Percentiles rank a stretch among this genome's conserved stretches.
Conservation (phyloP, 2,329 filamentous ascomycete genomes). For the Rhinocladiella similis region DNA sequence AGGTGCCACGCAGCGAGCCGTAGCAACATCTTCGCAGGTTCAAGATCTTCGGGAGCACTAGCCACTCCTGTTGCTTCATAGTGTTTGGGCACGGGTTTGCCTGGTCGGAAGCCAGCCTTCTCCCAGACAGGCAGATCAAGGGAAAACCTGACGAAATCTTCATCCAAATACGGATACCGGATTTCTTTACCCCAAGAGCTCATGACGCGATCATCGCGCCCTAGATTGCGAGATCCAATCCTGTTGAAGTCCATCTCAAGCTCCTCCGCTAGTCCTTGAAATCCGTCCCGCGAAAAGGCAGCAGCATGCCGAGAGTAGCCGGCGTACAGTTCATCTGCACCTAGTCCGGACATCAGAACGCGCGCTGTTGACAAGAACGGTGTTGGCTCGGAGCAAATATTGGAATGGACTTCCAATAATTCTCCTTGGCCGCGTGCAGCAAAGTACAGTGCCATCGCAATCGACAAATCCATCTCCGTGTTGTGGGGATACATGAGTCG, state of each 20-base stretch:
- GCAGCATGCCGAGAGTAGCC: slow-evolving; percentile 83
- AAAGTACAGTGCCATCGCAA: slow-evolving; percentile 92
- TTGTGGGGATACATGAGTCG: slow-evolving; percentile 87
- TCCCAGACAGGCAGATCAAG: slow-evolving; percentile 72
- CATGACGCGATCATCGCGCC: slow-evolving; percentile 88
- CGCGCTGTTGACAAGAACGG: slow-evolving; percentile 64
- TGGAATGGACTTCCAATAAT: background rate
- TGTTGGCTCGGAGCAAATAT: slow-evolving; percentile 44
- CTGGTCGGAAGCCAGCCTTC: slow-evolving; percentile 79
- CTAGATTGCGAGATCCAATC: slow-evolving; percentile 90
- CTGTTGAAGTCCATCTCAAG: slow-evolving; percentile 81
- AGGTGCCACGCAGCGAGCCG: slow-evolving; percentile 74
- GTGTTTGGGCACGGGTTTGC: slow-evolving; percentile 20
- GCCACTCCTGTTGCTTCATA: slow-evolving; percentile 13
- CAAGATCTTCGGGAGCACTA: slow-evolving; percentile 47
- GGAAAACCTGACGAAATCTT: slow-evolving; percentile 79
- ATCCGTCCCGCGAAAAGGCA: slow-evolving; percentile 70
- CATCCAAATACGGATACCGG: slow-evolving; percentile 88
- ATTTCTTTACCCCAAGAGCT: slow-evolving; percentile 86
- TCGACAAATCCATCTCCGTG: slow-evolving; percentile 98
- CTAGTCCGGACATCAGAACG: slow-evolving; percentile 86
- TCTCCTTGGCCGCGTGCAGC: slow-evolving; percentile 72
- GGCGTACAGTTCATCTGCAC: slow-evolving; percentile 93
- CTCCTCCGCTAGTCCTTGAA: slow-evolving; percentile 73
- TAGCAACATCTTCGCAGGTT: slow-evolving; percentile 79